Base-by-base conservation (phyloP, 371 early-diverging fungal genomes). In the Lichtheimia hyalospora region DNA sequence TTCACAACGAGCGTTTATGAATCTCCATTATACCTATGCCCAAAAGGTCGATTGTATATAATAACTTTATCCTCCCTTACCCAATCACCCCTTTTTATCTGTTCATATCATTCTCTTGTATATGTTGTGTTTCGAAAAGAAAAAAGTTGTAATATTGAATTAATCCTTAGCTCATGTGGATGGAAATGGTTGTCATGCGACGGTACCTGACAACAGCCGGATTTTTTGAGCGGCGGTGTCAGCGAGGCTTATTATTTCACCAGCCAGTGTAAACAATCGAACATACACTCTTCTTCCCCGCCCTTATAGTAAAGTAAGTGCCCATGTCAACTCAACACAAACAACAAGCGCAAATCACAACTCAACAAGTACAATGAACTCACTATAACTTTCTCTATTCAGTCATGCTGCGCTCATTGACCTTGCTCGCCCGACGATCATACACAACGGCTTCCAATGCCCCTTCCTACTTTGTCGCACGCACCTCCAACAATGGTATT, bases 401-500 rank as follows among this genome's bases (percentile, higher is more conserved):
- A 28, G 44, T 3, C 39, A 57, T 57, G 57, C 28, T 57, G 24
- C 57, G 57, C 18, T 41, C 49, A 28, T 39, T 57, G 48, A 57
- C 34, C 40, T 49, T 41, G 27, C 57, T 57, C 48, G 39, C 18
- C 40, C 21, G 21, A 49, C 57, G 57, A 25, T 46, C 57, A 5
- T 57, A 57, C 50, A 51, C 49, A 25, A 59, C 52, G 39, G 34
- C 34, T 46, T 13, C 5, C 49, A 62, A 63, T 18, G 5, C 52
- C 1, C 57, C 57, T 10, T 46, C 75, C 3, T 91, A 91, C 62
- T 74, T 68, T 66, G 67, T 91, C 14, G 48, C 68, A 46, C 83
- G 91, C 57, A 88, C 91, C 1, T 55, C 68, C 52, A 82, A 82
- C 70, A 70, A 85, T 64, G 70, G 73, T 42, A 73, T 89, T 41